Conservation (phyloP, 345 rosid genomes). For the Raphanus raphanistrum region DNA sequence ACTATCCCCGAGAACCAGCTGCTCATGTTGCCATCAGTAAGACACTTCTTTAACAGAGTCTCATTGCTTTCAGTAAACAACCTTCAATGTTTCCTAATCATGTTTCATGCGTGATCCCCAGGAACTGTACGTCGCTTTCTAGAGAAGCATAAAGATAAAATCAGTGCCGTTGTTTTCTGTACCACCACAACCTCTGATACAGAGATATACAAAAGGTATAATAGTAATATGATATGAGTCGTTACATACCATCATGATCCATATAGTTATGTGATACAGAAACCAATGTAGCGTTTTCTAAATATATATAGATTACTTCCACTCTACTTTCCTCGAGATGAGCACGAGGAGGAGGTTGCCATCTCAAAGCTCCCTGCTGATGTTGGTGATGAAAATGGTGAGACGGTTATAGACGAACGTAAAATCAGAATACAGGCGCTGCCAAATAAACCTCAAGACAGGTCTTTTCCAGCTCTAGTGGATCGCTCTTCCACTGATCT, state of each 20-base stretch:
- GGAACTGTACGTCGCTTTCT: slow-evolving; percentile 95
- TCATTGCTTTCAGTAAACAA: neutral
- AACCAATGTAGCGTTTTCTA: slow-evolving; percentile 14
- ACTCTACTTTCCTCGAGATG: slow-evolving; percentile 94
- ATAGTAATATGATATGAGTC: no score
- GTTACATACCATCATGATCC: no score
- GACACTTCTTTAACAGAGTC: slow-evolving; percentile 28
- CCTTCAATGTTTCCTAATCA: neutral
- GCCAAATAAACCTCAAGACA: slow-evolving; percentile 66
- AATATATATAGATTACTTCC: slow-evolving; percentile 75
- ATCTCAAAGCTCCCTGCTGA: slow-evolving; percentile 94
- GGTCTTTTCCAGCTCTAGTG: slow-evolving; percentile 56
- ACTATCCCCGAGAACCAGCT: slow-evolving; percentile 98
- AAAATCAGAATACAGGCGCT: slow-evolving; percentile 91
- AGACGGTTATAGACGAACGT: slow-evolving; percentile 90
- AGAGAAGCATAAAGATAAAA: slow-evolving; percentile 85
- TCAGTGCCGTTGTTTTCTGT: slow-evolving; percentile 87
- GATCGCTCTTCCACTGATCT: slow-evolving; percentile 73
- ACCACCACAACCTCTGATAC: slow-evolving; percentile 81
- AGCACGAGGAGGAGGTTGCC: slow-evolving; percentile 88
- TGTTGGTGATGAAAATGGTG: slow-evolving; percentile 99
- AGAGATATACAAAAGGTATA: slow-evolving; percentile 89
- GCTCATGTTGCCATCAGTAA: slow-evolving; percentile 98
- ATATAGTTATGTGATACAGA: slow-evolving; percentile 4
- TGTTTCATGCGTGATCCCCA: slow-evolving; percentile 39